A percentile compares a stretch with the other conserved stretches of the same genome.
Conservation (phyloP, 2,329 filamentous ascomycete genomes). For the Colletotrichum agaves region DNA sequence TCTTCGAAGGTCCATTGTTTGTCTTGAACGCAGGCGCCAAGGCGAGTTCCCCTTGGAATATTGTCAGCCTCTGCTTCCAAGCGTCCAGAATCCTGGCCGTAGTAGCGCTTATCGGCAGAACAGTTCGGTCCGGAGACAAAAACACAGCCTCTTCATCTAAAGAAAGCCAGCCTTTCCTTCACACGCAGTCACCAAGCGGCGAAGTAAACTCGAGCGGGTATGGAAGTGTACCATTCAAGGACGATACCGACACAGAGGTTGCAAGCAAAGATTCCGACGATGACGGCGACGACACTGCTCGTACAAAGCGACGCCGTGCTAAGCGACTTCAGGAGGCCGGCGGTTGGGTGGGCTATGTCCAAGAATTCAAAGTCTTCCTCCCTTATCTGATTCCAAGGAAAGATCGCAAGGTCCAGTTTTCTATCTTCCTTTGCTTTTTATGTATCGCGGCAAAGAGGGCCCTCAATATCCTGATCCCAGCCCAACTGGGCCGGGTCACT, state of each 20-base stretch:
- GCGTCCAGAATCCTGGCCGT: not conserved
- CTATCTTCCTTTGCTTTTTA: conserved; percentile 41
- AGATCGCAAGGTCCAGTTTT: conserved; percentile 46
- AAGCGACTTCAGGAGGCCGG: conserved; percentile 44
- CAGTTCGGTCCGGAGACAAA: not conserved
- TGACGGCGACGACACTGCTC: conserved; percentile 41
- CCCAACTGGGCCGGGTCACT: conserved; percentile 46
- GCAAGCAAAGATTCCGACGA: conserved; percentile 15
- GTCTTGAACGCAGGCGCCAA: not conserved
- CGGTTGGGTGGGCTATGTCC: conserved; percentile 46
- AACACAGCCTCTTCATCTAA: not conserved
- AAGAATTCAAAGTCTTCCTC: conserved; percentile 45
- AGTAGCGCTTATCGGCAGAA: not conserved
- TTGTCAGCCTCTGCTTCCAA: not conserved
- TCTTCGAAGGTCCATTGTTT: conserved; percentile 5
- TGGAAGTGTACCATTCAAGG: not conserved
- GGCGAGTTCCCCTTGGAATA: no score
- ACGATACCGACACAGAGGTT: not conserved
- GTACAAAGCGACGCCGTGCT: conserved; percentile 43
- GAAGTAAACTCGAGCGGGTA: not conserved
- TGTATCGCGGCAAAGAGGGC: conserved; percentile 41
- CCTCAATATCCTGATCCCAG: conserved; percentile 46
- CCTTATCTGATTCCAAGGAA: conserved; percentile 46
- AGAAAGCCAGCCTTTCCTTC: conserved; percentile 18
- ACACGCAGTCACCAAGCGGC: not conserved